Base-by-base conservation (phyloP, 202 grass and related monocot species). In the Panicum hallii region DNA sequence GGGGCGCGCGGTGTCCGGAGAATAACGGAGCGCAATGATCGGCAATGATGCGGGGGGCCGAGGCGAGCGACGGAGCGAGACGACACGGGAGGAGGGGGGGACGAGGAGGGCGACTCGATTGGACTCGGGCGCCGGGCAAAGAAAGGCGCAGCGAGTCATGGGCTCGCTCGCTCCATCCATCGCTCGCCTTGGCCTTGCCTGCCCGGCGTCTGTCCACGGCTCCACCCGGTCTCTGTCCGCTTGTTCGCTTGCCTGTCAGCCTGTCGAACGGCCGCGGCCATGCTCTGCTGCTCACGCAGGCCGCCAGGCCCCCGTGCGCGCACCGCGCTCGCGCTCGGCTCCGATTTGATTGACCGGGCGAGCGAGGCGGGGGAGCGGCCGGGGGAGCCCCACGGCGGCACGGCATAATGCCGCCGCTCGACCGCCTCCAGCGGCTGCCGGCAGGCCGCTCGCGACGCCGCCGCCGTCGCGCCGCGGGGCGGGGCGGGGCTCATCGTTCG, bases 341-440 rank as follows among this genome's bases (percentile, higher is more conserved):
- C 1, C 9, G n/a, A 60, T 11, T 11, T 60, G 55, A 22, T 10
- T 58, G 56, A 23, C 6, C 55, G 55, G 20, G 55, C 52, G 52
- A 54, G 52, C 19, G 20, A n/a, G 55, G 55, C 55, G 23, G 10
- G 9, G 2, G 53, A 15, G 53, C 16, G 32, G 32, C 32, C 32
- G 32, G 8, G 3, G 56, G 4, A 9, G 3, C 56, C 16, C 53
- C n/a, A n/a, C n/a, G n/a, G 9, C 19, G 55, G n/a, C 78, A 43
- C 36, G 38, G 12, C 50, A 84, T 77, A 63, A 77, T 84, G 73
- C 63, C 57, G 62, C 82, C 62, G 72, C 72, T 75, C 67, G 72
- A 67, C 72, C 36, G 41, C 11, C 67, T 0, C 23, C 23, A 10
- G 73, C 34, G 22, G 55, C 65, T 22, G 40, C 9, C 17, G 17